Conservation (phyloP, 1,139 yeast genomes). For the Ashbya aceris region DNA sequence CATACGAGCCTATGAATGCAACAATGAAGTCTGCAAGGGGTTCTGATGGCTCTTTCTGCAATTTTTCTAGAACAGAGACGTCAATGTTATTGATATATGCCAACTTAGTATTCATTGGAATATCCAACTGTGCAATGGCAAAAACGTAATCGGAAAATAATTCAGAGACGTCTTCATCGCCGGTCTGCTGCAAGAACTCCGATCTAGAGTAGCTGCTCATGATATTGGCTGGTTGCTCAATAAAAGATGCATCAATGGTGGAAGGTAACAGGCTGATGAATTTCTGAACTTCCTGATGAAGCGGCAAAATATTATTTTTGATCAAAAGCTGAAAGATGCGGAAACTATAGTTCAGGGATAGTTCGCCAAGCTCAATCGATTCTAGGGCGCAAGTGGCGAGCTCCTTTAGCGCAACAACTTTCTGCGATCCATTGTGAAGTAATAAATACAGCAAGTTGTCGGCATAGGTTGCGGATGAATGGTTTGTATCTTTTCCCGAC, state of each 20-base stretch:
- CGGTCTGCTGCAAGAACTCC: conserved; percentile 12
- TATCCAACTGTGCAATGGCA: conserved; percentile 17
- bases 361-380: conserved; percentile 1
- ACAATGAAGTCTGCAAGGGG: conserved; percentile 25
- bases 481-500: conserved; percentile 1
- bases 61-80: conserved; percentile 10
- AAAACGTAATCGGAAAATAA: conserved; percentile 26
- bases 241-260: conserved; percentile 23
- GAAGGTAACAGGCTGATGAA: conserved; percentile 30
- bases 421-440: background rate
- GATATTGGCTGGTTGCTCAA: conserved; percentile 25
- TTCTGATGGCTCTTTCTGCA: conserved; percentile 21
- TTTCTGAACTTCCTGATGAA: conserved; percentile 19
- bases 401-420: conserved; percentile 1
- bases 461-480: conserved; percentile 1
- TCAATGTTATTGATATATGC: conserved; percentile 18
- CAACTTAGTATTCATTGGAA: conserved; percentile 14
- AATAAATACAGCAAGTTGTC: conserved; percentile 3
- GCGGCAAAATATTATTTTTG: conserved; percentile 14
- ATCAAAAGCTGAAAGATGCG: conserved; percentile 24
- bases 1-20: conserved; percentile 24
- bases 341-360: conserved; percentile 11
- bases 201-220: conserved; percentile 28
- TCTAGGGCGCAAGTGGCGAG: conserved; percentile 3
- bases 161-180: conserved; percentile 15